Conservation (phyloP, 176 grass and related monocot species). For the Aegilops bicornis region DNA sequence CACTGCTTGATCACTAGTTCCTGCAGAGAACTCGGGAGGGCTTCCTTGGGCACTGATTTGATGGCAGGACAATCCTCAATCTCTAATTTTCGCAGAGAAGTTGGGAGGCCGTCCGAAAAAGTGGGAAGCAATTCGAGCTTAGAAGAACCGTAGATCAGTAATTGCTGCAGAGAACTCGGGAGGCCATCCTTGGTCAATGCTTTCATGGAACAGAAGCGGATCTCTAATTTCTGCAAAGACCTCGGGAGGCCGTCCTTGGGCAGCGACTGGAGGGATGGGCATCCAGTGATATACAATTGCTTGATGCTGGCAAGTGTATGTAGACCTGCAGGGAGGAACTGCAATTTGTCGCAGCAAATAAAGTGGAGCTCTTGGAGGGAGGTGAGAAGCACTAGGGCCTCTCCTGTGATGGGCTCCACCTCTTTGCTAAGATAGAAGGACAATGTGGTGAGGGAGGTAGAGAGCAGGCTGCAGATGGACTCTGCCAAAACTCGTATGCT, state of each 20-base stretch:
- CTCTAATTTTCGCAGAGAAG: neutral
- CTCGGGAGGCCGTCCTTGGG: no score
- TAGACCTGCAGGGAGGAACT: neutral
- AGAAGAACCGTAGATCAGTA: neutral
- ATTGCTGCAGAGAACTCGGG: neutral
- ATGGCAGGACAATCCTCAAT: fast-evolving
- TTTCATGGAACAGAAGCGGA: no score
- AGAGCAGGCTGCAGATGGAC: neutral
- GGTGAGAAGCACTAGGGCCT: no score
- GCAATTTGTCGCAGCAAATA: neutral
- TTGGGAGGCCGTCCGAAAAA: neutral
- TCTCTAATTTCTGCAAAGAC: no score
- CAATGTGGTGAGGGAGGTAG: neutral
- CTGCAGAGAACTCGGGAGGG: neutral
- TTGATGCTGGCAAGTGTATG: neutral
- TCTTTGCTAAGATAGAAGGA: neutral
- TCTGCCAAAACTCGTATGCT: neutral
- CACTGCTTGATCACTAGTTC: no score
- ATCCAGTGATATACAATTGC: neutral
- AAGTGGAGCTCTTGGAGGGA: no score
- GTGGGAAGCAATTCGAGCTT: neutral
- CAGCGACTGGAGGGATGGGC: no score
- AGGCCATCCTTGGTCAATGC: no score
- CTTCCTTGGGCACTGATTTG: neutral
- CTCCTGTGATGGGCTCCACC: neutral